Conservation (phyloP, 108 stramenopile species). For the Stephanodiscus triporus region DNA sequence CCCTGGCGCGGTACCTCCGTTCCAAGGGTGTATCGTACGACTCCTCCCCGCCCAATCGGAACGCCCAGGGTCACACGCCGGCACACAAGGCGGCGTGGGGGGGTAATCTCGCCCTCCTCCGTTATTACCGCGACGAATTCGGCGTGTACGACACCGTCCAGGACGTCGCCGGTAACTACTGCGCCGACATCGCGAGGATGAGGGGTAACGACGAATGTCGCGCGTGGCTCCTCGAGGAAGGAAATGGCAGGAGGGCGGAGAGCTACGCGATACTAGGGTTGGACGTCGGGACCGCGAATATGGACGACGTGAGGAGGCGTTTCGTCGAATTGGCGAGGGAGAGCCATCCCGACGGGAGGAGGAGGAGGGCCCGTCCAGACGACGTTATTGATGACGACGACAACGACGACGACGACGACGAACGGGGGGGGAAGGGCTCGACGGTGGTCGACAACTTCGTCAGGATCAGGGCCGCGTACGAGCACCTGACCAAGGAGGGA, state of each 20-base stretch:
- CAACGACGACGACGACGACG: slow-evolving; percentile 8
- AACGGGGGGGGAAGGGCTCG: not conserved
- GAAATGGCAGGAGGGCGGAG: slow-evolving; percentile 59
- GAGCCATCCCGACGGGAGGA: slow-evolving; percentile 69
- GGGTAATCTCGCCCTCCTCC: slow-evolving; percentile 66
- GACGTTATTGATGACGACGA: slow-evolving; percentile 10
- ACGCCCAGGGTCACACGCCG: slow-evolving; percentile 70
- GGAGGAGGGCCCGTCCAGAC: not conserved
- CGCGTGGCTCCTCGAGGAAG: slow-evolving; percentile 58
- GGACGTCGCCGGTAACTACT: slow-evolving; percentile 81
- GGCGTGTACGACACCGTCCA: slow-evolving; percentile 65
- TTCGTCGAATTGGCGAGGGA: slow-evolving; percentile 57
- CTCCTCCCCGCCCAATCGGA: slow-evolving; percentile 39
- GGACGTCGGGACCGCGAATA: slow-evolving; percentile 25
- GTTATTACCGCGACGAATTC: slow-evolving; percentile 66
- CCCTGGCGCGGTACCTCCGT: slow-evolving; percentile 50
- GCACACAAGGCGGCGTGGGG: slow-evolving; percentile 88
- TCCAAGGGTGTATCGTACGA: slow-evolving; percentile 33
- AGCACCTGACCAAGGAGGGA: slow-evolving; percentile 50
- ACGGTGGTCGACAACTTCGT: slow-evolving; percentile 28
- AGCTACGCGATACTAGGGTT: slow-evolving; percentile 64
- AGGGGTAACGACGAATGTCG: slow-evolving; percentile 58
- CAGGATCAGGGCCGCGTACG: slow-evolving; percentile 49
- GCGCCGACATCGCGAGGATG: slow-evolving; percentile 86
- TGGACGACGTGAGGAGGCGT: slow-evolving; percentile 44